These are phyloP conservation scores for Erigeron philadelphicus DNA, from an alignment of 140 eudicot species.

Conservation along the genomic window DNA sequence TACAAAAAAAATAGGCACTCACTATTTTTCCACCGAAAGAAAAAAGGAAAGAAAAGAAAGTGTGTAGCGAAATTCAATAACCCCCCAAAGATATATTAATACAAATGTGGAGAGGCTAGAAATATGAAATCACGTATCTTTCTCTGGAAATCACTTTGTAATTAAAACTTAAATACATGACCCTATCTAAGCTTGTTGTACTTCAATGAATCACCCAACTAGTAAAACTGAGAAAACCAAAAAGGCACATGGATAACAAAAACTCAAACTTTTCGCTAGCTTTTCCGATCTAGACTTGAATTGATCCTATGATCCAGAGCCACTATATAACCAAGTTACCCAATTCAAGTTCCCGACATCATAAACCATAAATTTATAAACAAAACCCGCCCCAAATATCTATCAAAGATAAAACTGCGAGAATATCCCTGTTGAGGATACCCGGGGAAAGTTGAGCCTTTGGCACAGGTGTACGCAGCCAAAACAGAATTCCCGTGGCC, in stretches of 20 bases:
- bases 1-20: too few relatives aligned
- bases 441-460: too few relatives aligned
- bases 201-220: conserved; percentile 3
- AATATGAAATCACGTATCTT: conserved; percentile 5
- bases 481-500: too few relatives aligned
- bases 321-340: neutral
- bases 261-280: neutral
- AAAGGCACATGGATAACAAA: conserved; percentile 9
- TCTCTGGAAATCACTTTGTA: neutral
- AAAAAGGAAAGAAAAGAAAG: too few relatives aligned
- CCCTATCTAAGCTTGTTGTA: neutral
- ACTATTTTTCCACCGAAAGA: too few relatives aligned
- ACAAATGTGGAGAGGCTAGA: conserved; percentile 8
- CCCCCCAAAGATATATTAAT: too few relatives aligned
- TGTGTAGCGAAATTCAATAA: too few relatives aligned
- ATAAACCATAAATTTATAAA: neutral
- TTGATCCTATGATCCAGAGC: neutral
- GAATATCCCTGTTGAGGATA: too few relatives aligned
- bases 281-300: neutral
- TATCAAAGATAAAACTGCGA: neutral
- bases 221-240: neutral
- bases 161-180: too few relatives aligned
- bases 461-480: too few relatives aligned
- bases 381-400: neutral
- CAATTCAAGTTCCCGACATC: neutral